Conservation (phyloP, 2,329 filamentous ascomycete species). For the Ampelomyces quisqualis region DNA sequence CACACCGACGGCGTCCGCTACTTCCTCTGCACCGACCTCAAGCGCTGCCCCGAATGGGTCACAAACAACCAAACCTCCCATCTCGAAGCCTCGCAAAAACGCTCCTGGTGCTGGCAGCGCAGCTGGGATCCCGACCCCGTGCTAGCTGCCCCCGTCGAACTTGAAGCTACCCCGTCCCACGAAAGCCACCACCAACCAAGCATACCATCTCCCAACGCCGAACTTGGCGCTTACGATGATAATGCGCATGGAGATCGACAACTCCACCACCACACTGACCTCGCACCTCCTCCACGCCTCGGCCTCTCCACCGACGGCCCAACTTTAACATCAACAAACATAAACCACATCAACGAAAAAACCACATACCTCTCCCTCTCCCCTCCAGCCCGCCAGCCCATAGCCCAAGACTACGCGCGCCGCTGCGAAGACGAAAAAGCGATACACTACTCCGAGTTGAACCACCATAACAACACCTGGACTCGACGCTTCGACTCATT, state of each 20-base stretch:
- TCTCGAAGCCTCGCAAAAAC: conserved; percentile 34
- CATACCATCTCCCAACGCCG: neutral
- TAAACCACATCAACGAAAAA: conserved; percentile 36
- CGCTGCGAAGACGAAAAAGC: conserved; percentile 34
- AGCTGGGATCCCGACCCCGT: conserved; percentile 30
- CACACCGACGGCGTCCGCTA: conserved; percentile 43
- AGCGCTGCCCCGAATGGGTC: conserved; percentile 43
- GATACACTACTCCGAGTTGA: too few species aligned
- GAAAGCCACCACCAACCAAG: neutral
- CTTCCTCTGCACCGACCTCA: conserved; percentile 45
- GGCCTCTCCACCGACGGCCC: conserved; percentile 16
- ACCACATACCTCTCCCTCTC: conserved; percentile 30
- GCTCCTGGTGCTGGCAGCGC: conserved; percentile 42
- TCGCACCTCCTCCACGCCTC: neutral
- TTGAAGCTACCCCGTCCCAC: conserved; percentile 23
- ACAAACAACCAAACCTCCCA: conserved; percentile 27
- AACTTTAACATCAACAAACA: conserved; percentile 30
- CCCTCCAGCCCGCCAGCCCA: conserved; percentile 8
- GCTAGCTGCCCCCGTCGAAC: conserved; percentile 29
- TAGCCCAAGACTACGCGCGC: conserved; percentile 20
- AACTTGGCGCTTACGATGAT: neutral
- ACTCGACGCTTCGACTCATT: conserved; percentile 16
- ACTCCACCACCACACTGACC: neutral
- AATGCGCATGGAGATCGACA: neutral
- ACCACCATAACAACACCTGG: conserved; percentile 24